These are phyloP conservation scores for Jamesozyma jinghongensis DNA, from an alignment of 805 yeast species.

Conservation along the genomic window DNA sequence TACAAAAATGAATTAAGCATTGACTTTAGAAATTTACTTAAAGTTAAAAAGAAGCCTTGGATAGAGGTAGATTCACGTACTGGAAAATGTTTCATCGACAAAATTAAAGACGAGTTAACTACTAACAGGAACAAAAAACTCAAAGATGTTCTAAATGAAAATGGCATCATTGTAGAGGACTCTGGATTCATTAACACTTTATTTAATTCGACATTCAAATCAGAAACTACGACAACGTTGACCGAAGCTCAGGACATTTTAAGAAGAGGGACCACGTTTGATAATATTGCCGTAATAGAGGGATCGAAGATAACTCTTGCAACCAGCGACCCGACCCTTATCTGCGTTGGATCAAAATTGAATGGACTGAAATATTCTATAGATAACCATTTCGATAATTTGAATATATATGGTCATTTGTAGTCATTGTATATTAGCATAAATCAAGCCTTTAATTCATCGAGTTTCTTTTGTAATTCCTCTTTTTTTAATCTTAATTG, in stretches of 20 bases:
- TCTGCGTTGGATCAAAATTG: constrained; percentile 54
- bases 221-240: constrained; percentile 23
- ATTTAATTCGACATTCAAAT: constrained; percentile 27
- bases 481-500: constrained; percentile 18
- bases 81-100: constrained; percentile 49
- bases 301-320: constrained; percentile 48
- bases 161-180: constrained; percentile 29
- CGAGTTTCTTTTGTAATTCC: constrained; percentile 11
- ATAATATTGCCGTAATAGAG: constrained; percentile 50
- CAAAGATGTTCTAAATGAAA: constrained; percentile 33
- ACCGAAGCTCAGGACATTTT: constrained; percentile 44
- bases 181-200: constrained; percentile 25
- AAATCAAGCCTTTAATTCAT: neutral
- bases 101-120: constrained; percentile 46
- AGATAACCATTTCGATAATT: constrained; percentile 4
- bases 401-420: neutral
- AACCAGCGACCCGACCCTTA: constrained; percentile 57
- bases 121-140: constrained; percentile 33
- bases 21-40: constrained; percentile 44
- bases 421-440: neutral
- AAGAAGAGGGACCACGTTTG: constrained; percentile 53
- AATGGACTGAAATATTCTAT: constrained; percentile 41
- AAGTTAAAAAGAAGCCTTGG: constrained; percentile 55
- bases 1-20: constrained; percentile 54
- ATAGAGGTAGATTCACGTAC: constrained; percentile 36